Percentiles rank a stretch among this genome's conserved stretches.
phyloP scores from a whole-genome alignment of 768 basidiomycete species.

The Kwoniella bestiolae region DNA sequence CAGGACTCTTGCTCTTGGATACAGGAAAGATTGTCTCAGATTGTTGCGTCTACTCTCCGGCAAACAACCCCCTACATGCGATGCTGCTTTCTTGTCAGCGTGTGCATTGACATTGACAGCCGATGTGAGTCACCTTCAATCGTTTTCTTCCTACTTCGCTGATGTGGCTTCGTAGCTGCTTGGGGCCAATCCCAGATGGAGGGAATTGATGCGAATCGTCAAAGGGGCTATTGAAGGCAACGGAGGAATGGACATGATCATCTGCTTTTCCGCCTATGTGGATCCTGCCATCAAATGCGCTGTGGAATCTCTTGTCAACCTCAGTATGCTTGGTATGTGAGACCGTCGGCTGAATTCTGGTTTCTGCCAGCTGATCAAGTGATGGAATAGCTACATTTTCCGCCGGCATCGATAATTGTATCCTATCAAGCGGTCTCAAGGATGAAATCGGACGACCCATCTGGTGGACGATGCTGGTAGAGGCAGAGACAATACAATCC shows the following conservation, averaged over 20 bases:
- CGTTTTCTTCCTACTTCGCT: neutral
- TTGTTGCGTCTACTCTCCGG: neutral
- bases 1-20: neutral
- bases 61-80: neutral
- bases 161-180: neutral
- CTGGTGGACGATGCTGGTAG: constrained; percentile 2
- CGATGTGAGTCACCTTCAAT: constrained; percentile 22
- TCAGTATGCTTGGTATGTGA: neutral
- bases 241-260: constrained; percentile 7
- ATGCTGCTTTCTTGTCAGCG: constrained; percentile 25
- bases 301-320: constrained; percentile 1
- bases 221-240: neutral
- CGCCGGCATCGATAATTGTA: neutral
- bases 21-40: constrained; percentile 5
- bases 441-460: neutral
- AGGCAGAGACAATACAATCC: neutral
- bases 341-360: too few species aligned
- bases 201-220: constrained; percentile 4
- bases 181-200: neutral
- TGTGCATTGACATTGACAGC: constrained; percentile 7
- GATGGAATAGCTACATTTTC: neutral
- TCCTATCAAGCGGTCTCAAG: neutral
- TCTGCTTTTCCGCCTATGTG: neutral
- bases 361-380: neutral
- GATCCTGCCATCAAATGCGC: constrained; percentile 8